Evolutionary conservation across 2,329 filamentous ascomycete species (phyloP).

Genomic region (Trematosphaeria pertusa): DNA sequence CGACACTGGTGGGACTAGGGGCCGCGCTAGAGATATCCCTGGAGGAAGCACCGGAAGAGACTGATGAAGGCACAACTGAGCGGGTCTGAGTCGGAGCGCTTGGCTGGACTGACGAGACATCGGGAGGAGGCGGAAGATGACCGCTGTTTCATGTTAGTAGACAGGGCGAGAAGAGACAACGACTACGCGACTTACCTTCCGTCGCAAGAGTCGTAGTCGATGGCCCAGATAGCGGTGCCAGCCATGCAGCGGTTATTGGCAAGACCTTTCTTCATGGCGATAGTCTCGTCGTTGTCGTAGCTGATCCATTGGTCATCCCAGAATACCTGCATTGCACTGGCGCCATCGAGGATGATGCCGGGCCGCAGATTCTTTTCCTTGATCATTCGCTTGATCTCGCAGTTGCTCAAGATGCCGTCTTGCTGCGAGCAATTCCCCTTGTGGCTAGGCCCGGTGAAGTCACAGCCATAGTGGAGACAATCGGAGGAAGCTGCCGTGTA

Average conservation of each 20-base stretch:
- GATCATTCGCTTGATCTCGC: constrained; percentile 48
- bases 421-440: constrained; percentile 29
- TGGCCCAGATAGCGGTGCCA: constrained; percentile 31
- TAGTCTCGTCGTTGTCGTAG: constrained; percentile 46
- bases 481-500: constrained; percentile 31
- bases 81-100: too few species aligned
- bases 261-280: constrained; percentile 11
- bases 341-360: constrained; percentile 30
- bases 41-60: too few species aligned
- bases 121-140: background rate
- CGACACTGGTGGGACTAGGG: too few species aligned
- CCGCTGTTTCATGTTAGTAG: constrained; percentile 1
- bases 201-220: constrained; percentile 25
- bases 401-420: constrained; percentile 42
- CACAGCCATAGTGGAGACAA: constrained; percentile 30
- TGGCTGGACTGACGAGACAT: too few species aligned
- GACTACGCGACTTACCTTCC: constrained; percentile 5
- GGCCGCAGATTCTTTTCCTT: constrained; percentile 23
- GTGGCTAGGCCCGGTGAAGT: constrained; percentile 23
- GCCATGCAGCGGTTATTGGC: constrained; percentile 33
- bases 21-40: too few species aligned
- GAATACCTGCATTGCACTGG: constrained; percentile 43
- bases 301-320: constrained; percentile 49
- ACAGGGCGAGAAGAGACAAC: background rate
- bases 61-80: too few species aligned